phyloP scores from a whole-genome alignment of 768 basidiomycete genomes.

The Exsudoporus frostii region DNA sequence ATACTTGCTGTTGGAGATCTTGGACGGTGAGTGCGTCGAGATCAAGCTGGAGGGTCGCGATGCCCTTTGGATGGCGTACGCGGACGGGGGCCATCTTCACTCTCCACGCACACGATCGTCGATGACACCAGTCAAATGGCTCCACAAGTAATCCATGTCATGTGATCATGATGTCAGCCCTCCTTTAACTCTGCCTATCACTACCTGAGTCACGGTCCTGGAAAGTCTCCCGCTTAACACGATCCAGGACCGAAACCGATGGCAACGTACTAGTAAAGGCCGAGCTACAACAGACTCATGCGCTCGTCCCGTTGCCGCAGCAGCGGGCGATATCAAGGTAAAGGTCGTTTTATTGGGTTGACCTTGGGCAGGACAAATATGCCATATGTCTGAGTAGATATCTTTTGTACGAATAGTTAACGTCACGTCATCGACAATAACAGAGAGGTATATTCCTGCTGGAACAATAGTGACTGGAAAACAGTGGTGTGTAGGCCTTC shows the following conservation, averaged over 20 bases:
- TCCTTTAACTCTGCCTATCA: no score
- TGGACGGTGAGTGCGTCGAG: slow-evolving; percentile 61
- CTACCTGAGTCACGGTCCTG: no score
- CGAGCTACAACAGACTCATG: slow-evolving; percentile 51
- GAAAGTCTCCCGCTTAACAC: no score
- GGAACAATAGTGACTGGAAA: slow-evolving; percentile 20
- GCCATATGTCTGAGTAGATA: slow-evolving; percentile 56
- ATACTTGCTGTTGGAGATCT: slow-evolving; percentile 75
- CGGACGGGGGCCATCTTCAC: slow-evolving; percentile 65
- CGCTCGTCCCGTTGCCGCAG: slow-evolving; percentile 51
- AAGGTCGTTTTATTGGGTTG: slow-evolving; percentile 10
- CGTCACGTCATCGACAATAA: neutral
- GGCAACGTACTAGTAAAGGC: slow-evolving; percentile 56
- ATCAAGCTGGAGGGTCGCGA: slow-evolving; percentile 71
- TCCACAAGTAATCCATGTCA: no score
- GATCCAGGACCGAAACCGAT: slow-evolving; percentile 26
- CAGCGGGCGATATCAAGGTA: slow-evolving; percentile 88
- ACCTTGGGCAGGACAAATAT: no score
- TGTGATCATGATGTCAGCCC: no score
- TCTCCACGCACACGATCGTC: neutral
- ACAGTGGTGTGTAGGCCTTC: slow-evolving; percentile 13
- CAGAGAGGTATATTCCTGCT: slow-evolving; percentile 26
- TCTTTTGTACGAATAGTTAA: neutral
- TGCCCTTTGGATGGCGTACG: slow-evolving; percentile 81
- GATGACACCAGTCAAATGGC: neutral